Percentiles rank a stretch among this genome's conserved stretches.
phyloP scores from a whole-genome alignment of 371 early-diverging fungal species.

The Saksenaea oblongispora region DNA sequence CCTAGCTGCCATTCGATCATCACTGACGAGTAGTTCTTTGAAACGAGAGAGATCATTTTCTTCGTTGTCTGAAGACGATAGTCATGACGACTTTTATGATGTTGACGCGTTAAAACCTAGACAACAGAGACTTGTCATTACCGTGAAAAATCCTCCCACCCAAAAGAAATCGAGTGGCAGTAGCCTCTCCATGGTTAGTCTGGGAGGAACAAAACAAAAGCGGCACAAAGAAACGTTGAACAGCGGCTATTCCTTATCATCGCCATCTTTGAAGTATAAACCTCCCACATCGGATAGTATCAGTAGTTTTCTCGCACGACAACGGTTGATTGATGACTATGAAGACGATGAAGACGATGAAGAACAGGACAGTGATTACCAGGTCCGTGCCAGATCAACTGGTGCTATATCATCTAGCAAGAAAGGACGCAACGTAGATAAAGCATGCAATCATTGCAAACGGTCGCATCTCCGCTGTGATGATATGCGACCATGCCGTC shows the following conservation, averaged over 20 bases:
- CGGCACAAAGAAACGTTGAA: neutral
- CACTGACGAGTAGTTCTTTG: neutral
- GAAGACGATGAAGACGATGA: slow-evolving; percentile 14
- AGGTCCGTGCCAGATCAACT: neutral
- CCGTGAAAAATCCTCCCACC: neutral
- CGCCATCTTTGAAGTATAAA: neutral
- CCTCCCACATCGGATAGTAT: slow-evolving; percentile 9
- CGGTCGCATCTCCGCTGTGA: slow-evolving; percentile 51
- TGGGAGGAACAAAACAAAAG: neutral
- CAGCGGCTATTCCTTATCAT: neutral
- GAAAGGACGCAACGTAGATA: slow-evolving; percentile 48
- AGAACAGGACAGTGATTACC: neutral
- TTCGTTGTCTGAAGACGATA: neutral
- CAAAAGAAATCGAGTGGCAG: neutral
- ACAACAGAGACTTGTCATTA: neutral
- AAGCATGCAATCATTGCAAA: slow-evolving; percentile 53
- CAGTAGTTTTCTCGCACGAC: slow-evolving; percentile 16
- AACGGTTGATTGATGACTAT: slow-evolving; percentile 8
- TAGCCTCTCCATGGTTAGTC: neutral
- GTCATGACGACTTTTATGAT: neutral
- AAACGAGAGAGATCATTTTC: neutral
- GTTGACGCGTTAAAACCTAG: neutral
- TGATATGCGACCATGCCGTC: slow-evolving; percentile 50
- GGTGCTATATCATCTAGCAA: neutral
- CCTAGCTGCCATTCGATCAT: neutral